Evolutionary conservation across 2,329 filamentous ascomycete species (phyloP).

Genomic region (Arthrinium phaeospermum): DNA sequence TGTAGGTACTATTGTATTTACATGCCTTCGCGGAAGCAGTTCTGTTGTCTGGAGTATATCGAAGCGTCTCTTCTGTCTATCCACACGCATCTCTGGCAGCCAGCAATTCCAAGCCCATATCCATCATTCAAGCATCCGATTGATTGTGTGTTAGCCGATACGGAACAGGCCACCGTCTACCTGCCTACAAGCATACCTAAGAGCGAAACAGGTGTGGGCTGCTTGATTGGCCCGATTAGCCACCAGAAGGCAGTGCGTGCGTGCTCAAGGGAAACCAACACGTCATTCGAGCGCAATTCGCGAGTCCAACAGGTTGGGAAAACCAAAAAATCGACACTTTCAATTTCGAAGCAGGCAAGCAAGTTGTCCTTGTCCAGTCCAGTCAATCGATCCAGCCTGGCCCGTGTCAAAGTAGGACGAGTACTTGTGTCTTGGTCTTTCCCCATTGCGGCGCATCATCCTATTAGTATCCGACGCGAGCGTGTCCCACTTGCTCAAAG

Average conservation of each 20-base stretch:
- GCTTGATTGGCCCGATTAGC: conserved; percentile 14
- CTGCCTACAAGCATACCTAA: background rate
- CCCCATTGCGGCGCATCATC: background rate
- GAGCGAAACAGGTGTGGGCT: conserved; percentile 3
- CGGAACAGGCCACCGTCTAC: background rate
- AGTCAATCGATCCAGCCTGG: background rate
- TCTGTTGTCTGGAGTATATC: background rate
- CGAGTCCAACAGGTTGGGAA: background rate
- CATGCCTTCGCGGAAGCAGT: background rate
- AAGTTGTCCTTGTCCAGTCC: background rate
- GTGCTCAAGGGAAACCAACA: background rate
- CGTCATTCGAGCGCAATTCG: conserved; percentile 11
- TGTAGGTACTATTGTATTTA: background rate
- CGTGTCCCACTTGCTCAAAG: conserved; percentile 12
- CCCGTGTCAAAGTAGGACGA: background rate
- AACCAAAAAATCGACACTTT: background rate
- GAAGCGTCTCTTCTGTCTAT: background rate
- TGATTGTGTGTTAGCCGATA: background rate
- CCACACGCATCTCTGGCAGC: background rate
- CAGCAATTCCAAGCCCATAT: background rate
- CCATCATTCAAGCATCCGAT: background rate
- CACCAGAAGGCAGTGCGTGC: conserved; percentile 3
- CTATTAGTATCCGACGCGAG: background rate
- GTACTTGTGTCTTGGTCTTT: background rate
- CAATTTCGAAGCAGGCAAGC: background rate